A percentile compares a stretch with the other conserved stretches of the same genome.
phyloP scores from a whole-genome alignment of 768 basidiomycete species.

The Agaricus blazei region DNA sequence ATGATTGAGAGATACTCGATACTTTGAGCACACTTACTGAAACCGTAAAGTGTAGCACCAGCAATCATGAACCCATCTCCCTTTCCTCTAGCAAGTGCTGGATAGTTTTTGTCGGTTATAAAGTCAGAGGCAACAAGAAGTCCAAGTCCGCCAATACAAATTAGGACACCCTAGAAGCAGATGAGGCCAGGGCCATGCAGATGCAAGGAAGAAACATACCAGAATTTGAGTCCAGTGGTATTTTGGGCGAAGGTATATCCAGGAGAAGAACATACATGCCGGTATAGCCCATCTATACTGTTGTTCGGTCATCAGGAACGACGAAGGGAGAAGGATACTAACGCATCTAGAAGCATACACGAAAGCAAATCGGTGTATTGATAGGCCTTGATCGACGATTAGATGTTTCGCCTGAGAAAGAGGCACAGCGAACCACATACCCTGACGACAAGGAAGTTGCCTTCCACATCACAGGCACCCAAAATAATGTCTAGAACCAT shows the following conservation, averaged over 20 bases:
- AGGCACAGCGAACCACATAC: conserved; percentile 22
- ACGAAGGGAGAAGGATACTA: conserved; percentile 20
- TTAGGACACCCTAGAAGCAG: conserved; percentile 52
- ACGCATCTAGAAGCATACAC: conserved; percentile 91
- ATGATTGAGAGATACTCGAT: neutral
- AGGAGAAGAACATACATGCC: conserved; percentile 78
- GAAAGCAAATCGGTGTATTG: conserved; percentile 84
- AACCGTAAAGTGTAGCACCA: conserved; percentile 81
- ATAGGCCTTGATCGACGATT: conserved; percentile 47
- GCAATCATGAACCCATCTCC: conserved; percentile 86
- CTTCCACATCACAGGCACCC: conserved; percentile 80
- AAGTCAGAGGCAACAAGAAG: conserved; percentile 77
- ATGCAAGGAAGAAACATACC: conserved; percentile 31
- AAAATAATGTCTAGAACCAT: conserved; percentile 60
- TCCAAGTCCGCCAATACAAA: conserved; percentile 73
- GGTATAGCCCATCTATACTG: conserved; percentile 78
- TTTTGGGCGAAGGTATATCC: conserved; percentile 73
- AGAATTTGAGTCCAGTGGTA: conserved; percentile 84
- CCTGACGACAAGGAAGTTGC: conserved; percentile 83
- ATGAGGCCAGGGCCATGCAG: neutral
- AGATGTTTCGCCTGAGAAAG: neutral
- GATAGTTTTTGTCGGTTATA: conserved; percentile 71
- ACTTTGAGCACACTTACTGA: conserved; percentile 48
- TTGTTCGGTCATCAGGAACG: conserved; percentile 1
- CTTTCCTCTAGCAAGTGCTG: conserved; percentile 59